A percentile compares a stretch with the other conserved stretches of the same genome.
Conservation (phyloP, 2,329 filamentous ascomycete species). For the Fusarium stilboides region DNA sequence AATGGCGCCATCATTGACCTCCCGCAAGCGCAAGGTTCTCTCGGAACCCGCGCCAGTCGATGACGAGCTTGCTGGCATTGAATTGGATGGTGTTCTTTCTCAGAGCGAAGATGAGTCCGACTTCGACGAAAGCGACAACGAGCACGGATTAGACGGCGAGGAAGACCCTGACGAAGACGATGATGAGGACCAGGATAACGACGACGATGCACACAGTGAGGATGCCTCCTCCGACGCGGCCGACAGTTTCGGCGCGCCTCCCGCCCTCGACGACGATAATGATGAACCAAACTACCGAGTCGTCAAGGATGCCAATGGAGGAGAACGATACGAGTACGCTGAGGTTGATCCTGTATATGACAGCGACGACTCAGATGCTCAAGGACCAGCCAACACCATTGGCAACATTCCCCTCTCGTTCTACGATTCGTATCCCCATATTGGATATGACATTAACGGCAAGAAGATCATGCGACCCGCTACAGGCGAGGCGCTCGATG, state of each 20-base stretch:
- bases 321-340: slow-evolving; percentile 89
- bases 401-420: slow-evolving; percentile 94
- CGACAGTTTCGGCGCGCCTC: slow-evolving; percentile 40
- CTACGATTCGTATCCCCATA: slow-evolving; percentile 98
- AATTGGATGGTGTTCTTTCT: slow-evolving; percentile 71
- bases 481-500: slow-evolving; percentile 92
- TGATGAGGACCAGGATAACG: slow-evolving; percentile 54
- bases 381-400: slow-evolving; percentile 88
- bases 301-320: slow-evolving; percentile 89
- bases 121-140: slow-evolving; percentile 58
- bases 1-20: slow-evolving; percentile 44
- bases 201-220: slow-evolving; percentile 49
- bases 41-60: slow-evolving; percentile 30
- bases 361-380: slow-evolving; percentile 91
- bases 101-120: slow-evolving; percentile 72
- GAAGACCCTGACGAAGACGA: slow-evolving; percentile 54
- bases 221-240: slow-evolving; percentile 57
- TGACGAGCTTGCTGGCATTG: slow-evolving; percentile 59
- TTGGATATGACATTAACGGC: slow-evolving; percentile 98
- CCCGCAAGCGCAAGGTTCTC: slow-evolving; percentile 47
- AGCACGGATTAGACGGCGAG: slow-evolving; percentile 55
- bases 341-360: slow-evolving; percentile 97
- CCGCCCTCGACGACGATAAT: slow-evolving; percentile 59
- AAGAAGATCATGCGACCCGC: slow-evolving; percentile 98
- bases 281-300: slow-evolving; percentile 65